These are phyloP conservation scores for Elongisporangium anandrum DNA, from an alignment of 352 stramenopile species.

Conservation along the genomic window DNA sequence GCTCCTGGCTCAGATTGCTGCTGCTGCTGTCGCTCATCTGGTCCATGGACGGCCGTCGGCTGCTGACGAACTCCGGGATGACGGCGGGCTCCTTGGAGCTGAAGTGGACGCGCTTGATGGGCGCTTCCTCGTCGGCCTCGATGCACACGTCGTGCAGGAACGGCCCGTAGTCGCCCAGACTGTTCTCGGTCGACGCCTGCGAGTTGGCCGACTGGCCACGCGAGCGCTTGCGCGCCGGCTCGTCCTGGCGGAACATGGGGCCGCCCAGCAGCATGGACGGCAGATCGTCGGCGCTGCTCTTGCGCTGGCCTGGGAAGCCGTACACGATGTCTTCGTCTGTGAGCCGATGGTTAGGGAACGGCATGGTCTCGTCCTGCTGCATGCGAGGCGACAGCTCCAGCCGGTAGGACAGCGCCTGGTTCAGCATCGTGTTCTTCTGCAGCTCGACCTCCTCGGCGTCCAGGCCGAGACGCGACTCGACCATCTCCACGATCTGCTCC, in stretches of 20 bases:
- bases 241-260: conserved; percentile 12
- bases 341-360: conserved; percentile 14
- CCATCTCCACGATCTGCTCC: conserved; percentile 62
- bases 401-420: conserved; percentile 70
- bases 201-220: conserved; percentile 50
- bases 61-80: conserved; percentile 9
- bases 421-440: conserved; percentile 81
- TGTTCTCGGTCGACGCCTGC: conserved; percentile 47
- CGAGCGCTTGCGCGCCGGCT: conserved; percentile 37
- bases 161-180: conserved; percentile 8
- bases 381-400: conserved; percentile 59
- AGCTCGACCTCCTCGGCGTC: conserved; percentile 53
- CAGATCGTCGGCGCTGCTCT: conserved; percentile 26
- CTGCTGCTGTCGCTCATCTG: background rate
- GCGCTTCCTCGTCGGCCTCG: conserved; percentile 2
- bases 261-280: conserved; percentile 21
- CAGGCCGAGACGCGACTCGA: conserved; percentile 46
- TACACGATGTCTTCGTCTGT: conserved; percentile 21
- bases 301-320: conserved; percentile 7
- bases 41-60: background rate
- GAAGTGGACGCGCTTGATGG: conserved; percentile 17
- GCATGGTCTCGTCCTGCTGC: conserved; percentile 7
- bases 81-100: conserved; percentile 11
- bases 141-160: conserved; percentile 3
- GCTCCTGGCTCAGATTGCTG: background rate